Evolutionary conservation across 352 stramenopile genomes (phyloP), one percentile per base, ranked within the genome.

Genomic region (Globisporangium ultimum): DNA sequence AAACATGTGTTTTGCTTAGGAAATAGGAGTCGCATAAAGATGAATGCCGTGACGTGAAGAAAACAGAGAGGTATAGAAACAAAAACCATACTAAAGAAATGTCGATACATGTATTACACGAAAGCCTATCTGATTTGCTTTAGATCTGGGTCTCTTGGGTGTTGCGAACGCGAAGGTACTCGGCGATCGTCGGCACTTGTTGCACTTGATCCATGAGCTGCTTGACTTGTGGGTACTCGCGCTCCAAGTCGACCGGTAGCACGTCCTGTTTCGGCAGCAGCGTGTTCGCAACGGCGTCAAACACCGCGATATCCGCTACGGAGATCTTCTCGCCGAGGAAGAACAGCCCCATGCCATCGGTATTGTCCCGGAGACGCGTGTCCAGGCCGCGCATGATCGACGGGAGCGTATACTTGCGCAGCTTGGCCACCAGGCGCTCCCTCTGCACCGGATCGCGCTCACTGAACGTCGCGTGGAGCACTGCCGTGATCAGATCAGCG

Each of bases 291-390:
- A 81, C 41, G 21, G 72, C 54, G 53, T 80, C 59, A 45, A 79
- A 80, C 14, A 74, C 34, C 14, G 67, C 67, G 12, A 84, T 45
- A 52, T 84, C 74, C 2, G 68, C 70, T 2, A 78, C 47, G 40
- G 68, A 73, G 46, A 76, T 53, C 47, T 64, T 9, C 48, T 70
- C 48, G n/a, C 66, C 70, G 36, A 78, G 53, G 18, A 83, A 64
- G 53, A 70, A 80, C 40, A 61, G 56, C 8, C 57, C 64, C 18
- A 43, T 55, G 20, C 28, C 12, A n/a, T 41, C 45, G 4, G 45
- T 48, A 22, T 46, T 21, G n/a, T 56, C 46, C 0, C 55, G 49
- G 18, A 77, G 22, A 21, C 58, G 66, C 20, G 43, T 21, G 28
- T 74, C 48, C 18, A 83, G 28, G 3, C 61, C 62, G 12, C 55